These are phyloP conservation scores for Papiliotrema flavescens DNA, from an alignment of 1,284 basidiomycete species.

Conservation along the genomic window DNA sequence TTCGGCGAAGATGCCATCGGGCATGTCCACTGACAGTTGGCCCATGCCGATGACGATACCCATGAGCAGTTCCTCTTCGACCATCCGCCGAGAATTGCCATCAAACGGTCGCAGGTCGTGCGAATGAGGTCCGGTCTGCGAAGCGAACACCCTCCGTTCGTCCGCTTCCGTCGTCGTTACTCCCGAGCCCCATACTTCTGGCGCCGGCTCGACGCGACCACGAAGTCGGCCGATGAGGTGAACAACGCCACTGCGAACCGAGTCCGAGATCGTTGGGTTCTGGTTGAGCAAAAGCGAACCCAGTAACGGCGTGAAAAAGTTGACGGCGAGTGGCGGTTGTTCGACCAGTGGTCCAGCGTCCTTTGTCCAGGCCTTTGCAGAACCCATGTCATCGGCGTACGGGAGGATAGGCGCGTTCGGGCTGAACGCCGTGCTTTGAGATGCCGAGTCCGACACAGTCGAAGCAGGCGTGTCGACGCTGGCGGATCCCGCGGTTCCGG, in stretches of 20 bases:
- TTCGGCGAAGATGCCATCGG: conserved; percentile 35
- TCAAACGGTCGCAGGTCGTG: conserved; percentile 55
- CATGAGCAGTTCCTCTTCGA: conserved; percentile 74
- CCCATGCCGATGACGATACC: conserved; percentile 87
- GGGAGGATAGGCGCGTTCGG: conserved; percentile 19
- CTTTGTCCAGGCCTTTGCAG: conserved; percentile 11
- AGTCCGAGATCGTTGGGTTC: conserved; percentile 68
- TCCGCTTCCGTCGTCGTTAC: conserved; percentile 13
- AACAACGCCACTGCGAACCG: conserved; percentile 72
- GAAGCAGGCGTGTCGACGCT: conserved; percentile 18
- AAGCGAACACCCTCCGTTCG: conserved; percentile 31
- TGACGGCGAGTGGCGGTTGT: conserved; percentile 63
- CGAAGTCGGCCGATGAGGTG: conserved; percentile 61
- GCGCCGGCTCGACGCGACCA: conserved; percentile 22
- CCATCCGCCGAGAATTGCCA: conserved; percentile 57
- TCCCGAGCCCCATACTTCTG: conserved; percentile 39
- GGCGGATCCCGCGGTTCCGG: not conserved
- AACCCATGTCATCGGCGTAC: conserved; percentile 14
- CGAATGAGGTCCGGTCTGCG: conserved; percentile 45
- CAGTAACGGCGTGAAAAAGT: conserved; percentile 86
- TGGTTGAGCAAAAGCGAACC: conserved; percentile 81
- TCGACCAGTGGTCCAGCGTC: conserved; percentile 24
- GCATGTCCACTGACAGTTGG: conserved; percentile 58
- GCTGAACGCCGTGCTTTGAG: conserved; percentile 18
- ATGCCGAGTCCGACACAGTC: conserved; percentile 9